Evolutionary conservation across 345 rosid species (phyloP).

Genomic region (Euphorbia peplus): DNA sequence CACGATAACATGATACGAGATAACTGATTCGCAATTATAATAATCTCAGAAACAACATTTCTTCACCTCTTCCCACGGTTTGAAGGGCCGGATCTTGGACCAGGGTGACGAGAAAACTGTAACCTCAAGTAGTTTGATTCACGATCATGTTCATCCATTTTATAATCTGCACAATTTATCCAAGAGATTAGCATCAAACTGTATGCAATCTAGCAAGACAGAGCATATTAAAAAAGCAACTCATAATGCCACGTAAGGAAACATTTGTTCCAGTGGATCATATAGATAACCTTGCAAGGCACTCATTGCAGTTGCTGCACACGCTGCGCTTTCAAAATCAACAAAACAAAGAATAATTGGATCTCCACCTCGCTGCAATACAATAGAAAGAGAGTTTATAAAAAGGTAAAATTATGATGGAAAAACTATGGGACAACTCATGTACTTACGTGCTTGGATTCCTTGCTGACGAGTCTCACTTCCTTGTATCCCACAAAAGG

Average conservation of each 20-base stretch:
- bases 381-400: neutral
- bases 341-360: slow-evolving; percentile 85
- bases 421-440: neutral
- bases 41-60: neutral
- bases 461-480: slow-evolving; percentile 77
- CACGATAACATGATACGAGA: neutral
- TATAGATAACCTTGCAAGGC: slow-evolving; percentile 75
- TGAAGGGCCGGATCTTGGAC: slow-evolving; percentile 59
- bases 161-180: slow-evolving; percentile 50
- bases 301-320: slow-evolving; percentile 88
- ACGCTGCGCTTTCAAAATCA: slow-evolving; percentile 74
- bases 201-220: neutral
- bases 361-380: slow-evolving; percentile 77
- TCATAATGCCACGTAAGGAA: neutral
- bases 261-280: too few species aligned
- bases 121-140: slow-evolving; percentile 68
- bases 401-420: slow-evolving; percentile 4
- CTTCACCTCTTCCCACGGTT: slow-evolving; percentile 65
- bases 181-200: slow-evolving; percentile 13
- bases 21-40: slow-evolving; percentile 15
- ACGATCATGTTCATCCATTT: slow-evolving; percentile 63
- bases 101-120: slow-evolving; percentile 69
- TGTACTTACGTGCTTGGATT: slow-evolving; percentile 58
- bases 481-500: slow-evolving; percentile 83
- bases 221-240: neutral